A percentile compares a stretch with the other conserved stretches of the same genome.
phyloP scores from a whole-genome alignment of 352 stramenopile species.

The Phytophthora foliorum region DNA sequence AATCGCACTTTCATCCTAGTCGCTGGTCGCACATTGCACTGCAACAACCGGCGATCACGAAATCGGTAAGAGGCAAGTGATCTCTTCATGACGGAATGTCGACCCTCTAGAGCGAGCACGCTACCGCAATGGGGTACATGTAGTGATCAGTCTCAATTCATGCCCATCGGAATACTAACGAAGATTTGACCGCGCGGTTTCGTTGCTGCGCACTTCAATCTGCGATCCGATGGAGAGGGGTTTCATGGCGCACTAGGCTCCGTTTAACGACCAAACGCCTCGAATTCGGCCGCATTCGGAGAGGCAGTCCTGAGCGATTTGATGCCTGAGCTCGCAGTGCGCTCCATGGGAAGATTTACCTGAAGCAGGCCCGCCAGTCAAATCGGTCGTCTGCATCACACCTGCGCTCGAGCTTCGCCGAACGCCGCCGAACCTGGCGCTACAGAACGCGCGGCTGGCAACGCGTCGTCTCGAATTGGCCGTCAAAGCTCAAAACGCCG shows the following conservation, averaged over 20 bases:
- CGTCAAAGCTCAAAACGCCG: constrained; percentile 15
- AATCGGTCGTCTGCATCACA: background rate
- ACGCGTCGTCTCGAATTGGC: background rate
- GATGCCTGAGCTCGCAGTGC: background rate
- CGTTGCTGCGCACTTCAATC: background rate
- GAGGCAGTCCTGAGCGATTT: background rate
- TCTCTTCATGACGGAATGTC: too few species aligned
- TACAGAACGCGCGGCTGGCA: background rate
- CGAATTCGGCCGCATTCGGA: background rate
- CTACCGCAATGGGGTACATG: too few species aligned
- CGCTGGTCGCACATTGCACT: background rate
- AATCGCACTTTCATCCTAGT: background rate
- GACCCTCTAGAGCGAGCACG: too few species aligned
- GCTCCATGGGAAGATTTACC: background rate
- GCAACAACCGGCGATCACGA: too few species aligned
- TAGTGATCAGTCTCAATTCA: background rate
- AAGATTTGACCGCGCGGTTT: background rate
- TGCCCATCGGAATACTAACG: background rate
- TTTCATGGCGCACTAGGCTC: background rate
- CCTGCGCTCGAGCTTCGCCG: background rate
- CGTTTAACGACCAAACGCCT: background rate
- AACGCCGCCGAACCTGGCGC: background rate
- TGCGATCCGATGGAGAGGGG: background rate
- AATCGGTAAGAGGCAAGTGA: too few species aligned
- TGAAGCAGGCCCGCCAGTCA: background rate